Conservation (phyloP, 2,329 filamentous ascomycete genomes). For the Phialocephala sp. region DNA sequence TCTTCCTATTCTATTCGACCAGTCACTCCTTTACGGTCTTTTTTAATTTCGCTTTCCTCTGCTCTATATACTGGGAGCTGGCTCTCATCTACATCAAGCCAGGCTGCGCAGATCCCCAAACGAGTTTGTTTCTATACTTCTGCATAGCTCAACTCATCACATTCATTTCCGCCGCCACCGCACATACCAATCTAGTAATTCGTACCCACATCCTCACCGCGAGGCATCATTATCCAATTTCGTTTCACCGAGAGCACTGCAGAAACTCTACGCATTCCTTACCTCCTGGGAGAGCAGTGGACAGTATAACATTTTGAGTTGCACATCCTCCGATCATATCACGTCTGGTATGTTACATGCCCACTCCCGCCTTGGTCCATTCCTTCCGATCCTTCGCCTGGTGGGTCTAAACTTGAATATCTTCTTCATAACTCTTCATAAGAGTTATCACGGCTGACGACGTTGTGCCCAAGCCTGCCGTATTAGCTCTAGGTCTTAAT, state of each 20-base stretch:
- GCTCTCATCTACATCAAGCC: constrained; percentile 57
- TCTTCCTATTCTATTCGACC: constrained; percentile 48
- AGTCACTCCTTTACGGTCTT: constrained; percentile 57
- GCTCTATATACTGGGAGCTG: constrained; percentile 60
- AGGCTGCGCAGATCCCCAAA: constrained; percentile 46
- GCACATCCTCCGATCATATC: constrained; percentile 41
- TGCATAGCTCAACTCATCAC: constrained; percentile 50
- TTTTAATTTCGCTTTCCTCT: constrained; percentile 51
- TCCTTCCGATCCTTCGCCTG: constrained; percentile 28
- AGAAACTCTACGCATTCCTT: constrained; percentile 48
- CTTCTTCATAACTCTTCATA: constrained; percentile 33
- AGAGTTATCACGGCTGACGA: constrained; percentile 41
- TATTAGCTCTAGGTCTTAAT: constrained; percentile 32
- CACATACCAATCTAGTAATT: constrained; percentile 42
- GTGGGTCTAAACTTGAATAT: constrained; percentile 35
- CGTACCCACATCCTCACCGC: constrained; percentile 47
- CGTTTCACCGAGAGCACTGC: constrained; percentile 42
- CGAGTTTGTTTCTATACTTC: constrained; percentile 50
- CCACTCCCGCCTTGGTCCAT: constrained; percentile 24
- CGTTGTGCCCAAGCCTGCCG: constrained; percentile 37
- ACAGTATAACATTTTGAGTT: constrained; percentile 47
- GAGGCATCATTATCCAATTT: constrained; percentile 49
- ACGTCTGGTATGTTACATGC: constrained; percentile 40
- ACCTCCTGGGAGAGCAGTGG: constrained; percentile 42
- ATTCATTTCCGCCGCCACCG: constrained; percentile 43